Evolutionary conservation across 768 basidiomycete genomes (phyloP), one percentile per base, ranked within the genome.

Genomic region (Termitomyces titanicus): DNA sequence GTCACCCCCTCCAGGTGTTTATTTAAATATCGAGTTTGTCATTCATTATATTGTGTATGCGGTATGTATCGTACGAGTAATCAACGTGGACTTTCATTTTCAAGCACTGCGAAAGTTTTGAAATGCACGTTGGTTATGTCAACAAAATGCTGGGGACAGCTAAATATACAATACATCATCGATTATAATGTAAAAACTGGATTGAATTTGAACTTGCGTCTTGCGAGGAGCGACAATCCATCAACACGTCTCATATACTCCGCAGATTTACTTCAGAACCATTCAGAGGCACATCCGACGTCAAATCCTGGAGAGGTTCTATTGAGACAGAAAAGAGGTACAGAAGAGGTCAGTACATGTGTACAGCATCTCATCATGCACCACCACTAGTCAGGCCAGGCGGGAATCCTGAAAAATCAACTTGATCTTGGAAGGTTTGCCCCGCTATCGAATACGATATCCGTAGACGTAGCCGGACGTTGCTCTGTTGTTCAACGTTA

Each of bases 341-440:
- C 29, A 9, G 29, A 47, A 29, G 20, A 53, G 27, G 29, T 42
- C 37, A 37, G 31, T 27, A 37, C 12, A 39, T 52, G 45, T 25
- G 27, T n/a, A 27, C 18, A 51, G 24, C 17, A 33, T 31, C 39
- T 51, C 60, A 76, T 63, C 60, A 76, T 63, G 72, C 72, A 57
- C 62, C 68, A 50, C 74, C 72, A 37, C 80, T 79, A 18, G 88
- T 91, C 62, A 91, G 68, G 39, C 83, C 82, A 20, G 85, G 77
- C 17, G 94, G 94, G 70, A 98, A 96, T 2, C 92, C 90, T 20
- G 88, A 69, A 68, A 98, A 98, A 72, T 98, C 95, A 53, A 94
- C 86, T 74, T 98, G 95, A 47, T 99, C 97, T 70, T 94, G 92
- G 48, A 89, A 71, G 29, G 74, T 73, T 64, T 84, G 83, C 2